Base-by-base conservation (phyloP, 2,329 filamentous ascomycete species). In the Thelonectria olida region DNA sequence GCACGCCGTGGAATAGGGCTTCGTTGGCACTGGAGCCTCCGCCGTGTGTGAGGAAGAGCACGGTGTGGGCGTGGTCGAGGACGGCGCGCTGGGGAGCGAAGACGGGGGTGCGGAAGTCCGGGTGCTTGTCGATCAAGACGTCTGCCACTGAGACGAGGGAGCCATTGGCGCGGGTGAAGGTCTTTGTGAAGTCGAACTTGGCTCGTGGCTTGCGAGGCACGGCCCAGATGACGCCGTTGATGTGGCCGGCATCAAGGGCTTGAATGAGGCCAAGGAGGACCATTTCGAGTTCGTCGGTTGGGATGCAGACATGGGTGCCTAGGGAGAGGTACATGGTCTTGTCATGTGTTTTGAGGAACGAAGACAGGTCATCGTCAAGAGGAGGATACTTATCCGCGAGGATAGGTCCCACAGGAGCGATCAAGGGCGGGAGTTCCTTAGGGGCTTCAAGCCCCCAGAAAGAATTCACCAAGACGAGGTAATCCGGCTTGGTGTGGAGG, bases 71-170 rank as follows among this genome's bases (percentile, higher is more conserved):
- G 41, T 79, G 76, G 17, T 73, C 74, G 3, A 82, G 69, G 15
- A 81, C 67, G 2, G 80, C 76, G 3, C 79, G 72, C 60, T 82
- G 79, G 0, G 80, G 80, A 0, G 76, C 78, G 54, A 80, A 82
- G 17, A 65, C 44, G 0, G 74, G 66, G 56, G 79, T 68, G 1
- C 73, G 64, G 65, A 75, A 77, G 19, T 72, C 51, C 0, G 71
- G 64, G 23, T 79, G 63, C 2, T 63, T 64, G n/a, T 68, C 70
- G 2, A 65, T 61, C 2, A 80, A 51, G 19, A 81, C 54, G 5
- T 53, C 66, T 9, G 27, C 23, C 2, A 62, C 41, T 3, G 58
- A 58, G 25, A 63, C 55, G 6, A 7, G 51, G 0, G 54, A 63
- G 8, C 63, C 63, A 51, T 68, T 60, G n/a, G 55, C 19, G 2